phyloP scores from a whole-genome alignment of 805 yeast genomes.

The Kodamaea kakaduensis region DNA sequence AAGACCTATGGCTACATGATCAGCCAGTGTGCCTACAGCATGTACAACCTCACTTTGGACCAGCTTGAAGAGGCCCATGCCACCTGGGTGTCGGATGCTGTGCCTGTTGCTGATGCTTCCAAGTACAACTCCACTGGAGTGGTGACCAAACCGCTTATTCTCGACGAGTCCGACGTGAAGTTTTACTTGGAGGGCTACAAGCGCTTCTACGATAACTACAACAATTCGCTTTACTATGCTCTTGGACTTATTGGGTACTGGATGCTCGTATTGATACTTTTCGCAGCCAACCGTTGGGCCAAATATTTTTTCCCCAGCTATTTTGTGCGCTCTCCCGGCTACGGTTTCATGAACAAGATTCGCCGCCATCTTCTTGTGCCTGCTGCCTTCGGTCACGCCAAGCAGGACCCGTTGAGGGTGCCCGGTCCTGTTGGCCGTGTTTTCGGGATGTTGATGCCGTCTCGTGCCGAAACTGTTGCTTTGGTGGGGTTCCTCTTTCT shows the following conservation, averaged over 20 bases:
- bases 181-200: slow-evolving; percentile 14
- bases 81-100: slow-evolving; percentile 16
- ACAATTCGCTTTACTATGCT: slow-evolving; percentile 24
- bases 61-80: slow-evolving; percentile 9
- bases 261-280: slow-evolving; percentile 34
- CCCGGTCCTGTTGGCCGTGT: slow-evolving; percentile 16
- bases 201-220: slow-evolving; percentile 20
- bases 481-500: slow-evolving; percentile 10
- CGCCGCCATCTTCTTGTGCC: slow-evolving; percentile 19
- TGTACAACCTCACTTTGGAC: slow-evolving; percentile 17
- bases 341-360: neutral
- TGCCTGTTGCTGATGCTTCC: slow-evolving; percentile 15
- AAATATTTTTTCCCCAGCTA: slow-evolving; percentile 20
- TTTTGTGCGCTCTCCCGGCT: slow-evolving; percentile 4
- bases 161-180: slow-evolving; percentile 14
- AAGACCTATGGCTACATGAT: slow-evolving; percentile 9
- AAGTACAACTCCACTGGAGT: slow-evolving; percentile 18
- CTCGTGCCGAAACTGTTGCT: slow-evolving; percentile 11
- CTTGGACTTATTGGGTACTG: slow-evolving; percentile 35
- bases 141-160: slow-evolving; percentile 20
- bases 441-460: slow-evolving; percentile 14
- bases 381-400: slow-evolving; percentile 17
- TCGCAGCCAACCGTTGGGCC: slow-evolving; percentile 24
- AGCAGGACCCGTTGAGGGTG: slow-evolving; percentile 14
- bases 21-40: slow-evolving; percentile 17